Percentiles rank a stretch among this genome's conserved stretches.
Evolutionary conservation across 106 monocot genomes (phyloP).

Genomic region (Platanthera guangdongensis): DNA sequence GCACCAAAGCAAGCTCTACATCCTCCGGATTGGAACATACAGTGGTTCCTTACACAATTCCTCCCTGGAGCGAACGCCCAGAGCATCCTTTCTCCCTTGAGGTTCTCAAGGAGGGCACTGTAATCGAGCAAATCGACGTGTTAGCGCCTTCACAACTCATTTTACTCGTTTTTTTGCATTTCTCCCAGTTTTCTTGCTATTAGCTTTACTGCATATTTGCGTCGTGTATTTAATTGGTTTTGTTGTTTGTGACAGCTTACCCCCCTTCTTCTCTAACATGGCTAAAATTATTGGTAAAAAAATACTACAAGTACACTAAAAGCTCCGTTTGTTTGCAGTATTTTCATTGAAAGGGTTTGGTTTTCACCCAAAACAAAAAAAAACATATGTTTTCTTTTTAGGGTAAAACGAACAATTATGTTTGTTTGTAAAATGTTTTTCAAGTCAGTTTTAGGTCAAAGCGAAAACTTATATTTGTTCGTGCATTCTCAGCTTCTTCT

Average conservation of each 20-base stretch:
- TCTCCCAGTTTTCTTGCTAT: background rate
- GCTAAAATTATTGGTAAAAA: background rate
- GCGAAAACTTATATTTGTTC: too few species aligned
- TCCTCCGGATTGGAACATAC: background rate
- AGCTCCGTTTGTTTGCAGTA: too few species aligned
- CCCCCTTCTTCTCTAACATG: background rate
- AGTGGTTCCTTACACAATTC: slow-evolving; percentile 54
- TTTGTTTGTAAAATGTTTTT: too few species aligned
- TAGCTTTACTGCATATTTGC: too few species aligned
- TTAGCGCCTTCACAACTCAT: slow-evolving; percentile 13
- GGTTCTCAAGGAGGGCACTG: slow-evolving; percentile 78
- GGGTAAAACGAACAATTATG: too few species aligned
- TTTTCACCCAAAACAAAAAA: background rate
- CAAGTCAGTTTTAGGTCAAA: too few species aligned
- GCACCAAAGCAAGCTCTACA: background rate
- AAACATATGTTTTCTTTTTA: background rate
- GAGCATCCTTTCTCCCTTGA: slow-evolving; percentile 63
- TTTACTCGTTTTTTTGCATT: background rate
- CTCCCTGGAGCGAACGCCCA: slow-evolving; percentile 73
- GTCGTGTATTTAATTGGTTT: background rate
- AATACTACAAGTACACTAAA: background rate
- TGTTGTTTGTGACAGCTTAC: background rate
- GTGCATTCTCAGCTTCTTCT: too few species aligned
- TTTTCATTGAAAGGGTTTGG: too few species aligned
- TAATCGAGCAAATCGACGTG: slow-evolving; percentile 77